Conservation (phyloP, 2,329 filamentous ascomycete genomes). For the Fonsecaea erecta region DNA sequence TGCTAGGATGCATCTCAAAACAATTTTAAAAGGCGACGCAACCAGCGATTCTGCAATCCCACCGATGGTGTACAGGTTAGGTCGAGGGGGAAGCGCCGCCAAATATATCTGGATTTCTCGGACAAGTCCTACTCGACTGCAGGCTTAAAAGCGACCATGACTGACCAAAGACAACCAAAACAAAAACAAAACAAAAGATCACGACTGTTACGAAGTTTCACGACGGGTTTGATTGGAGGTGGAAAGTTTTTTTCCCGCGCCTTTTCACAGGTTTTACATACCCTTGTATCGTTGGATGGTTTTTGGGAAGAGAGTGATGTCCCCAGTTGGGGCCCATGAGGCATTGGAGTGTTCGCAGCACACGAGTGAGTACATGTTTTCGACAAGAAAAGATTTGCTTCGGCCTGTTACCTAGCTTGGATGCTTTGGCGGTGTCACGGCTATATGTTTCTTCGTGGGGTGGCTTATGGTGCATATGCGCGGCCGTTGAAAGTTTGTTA, state of each 20-base stretch:
- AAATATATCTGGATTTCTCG: constrained; percentile 38
- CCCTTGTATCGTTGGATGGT: constrained; percentile 12
- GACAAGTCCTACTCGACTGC: constrained; percentile 35
- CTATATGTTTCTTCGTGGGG: neutral
- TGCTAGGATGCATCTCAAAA: constrained; percentile 38
- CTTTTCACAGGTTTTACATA: constrained; percentile 10
- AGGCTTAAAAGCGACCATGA: constrained; percentile 26
- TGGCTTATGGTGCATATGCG: neutral
- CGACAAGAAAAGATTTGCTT: neutral
- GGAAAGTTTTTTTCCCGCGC: neutral
- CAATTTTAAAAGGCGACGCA: constrained; percentile 33
- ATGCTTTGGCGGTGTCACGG: neutral
- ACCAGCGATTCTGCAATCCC: constrained; percentile 31
- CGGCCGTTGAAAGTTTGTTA: neutral
- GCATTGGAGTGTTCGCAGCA: constrained; percentile 1
- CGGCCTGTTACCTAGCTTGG: neutral
- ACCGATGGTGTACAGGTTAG: constrained; percentile 37
- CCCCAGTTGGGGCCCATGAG: neutral
- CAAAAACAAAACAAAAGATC: neutral
- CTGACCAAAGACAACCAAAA: neutral
- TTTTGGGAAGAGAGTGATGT: neutral
- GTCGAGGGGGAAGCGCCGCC: constrained; percentile 36
- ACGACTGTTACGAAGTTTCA: constrained; percentile 19
- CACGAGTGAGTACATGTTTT: neutral
- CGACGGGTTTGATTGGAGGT: constrained; percentile 4